Percentiles rank a stretch among this genome's conserved stretches.
These are phyloP conservation scores for Arthrobotrys megalospora DNA, from an alignment of 2,329 filamentous ascomycete species.

Conservation along the genomic window DNA sequence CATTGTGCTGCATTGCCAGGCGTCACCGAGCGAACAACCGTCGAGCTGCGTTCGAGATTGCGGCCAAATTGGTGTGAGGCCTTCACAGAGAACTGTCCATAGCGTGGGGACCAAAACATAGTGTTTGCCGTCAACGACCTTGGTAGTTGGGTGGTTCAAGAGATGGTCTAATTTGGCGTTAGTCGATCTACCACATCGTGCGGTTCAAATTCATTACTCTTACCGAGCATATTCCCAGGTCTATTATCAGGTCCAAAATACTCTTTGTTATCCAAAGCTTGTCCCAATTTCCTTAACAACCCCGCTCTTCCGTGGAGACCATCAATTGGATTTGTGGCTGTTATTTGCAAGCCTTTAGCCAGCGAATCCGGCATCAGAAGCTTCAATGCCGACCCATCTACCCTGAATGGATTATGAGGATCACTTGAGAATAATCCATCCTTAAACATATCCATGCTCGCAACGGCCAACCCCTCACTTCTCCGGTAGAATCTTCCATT, in stretches of 20 bases:
- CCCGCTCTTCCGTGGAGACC: slow-evolving; percentile 88
- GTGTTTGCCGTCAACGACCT: slow-evolving; percentile 83
- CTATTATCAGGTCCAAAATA: slow-evolving; percentile 87
- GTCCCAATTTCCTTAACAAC: slow-evolving; percentile 80
- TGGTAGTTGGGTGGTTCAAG: slow-evolving; percentile 90
- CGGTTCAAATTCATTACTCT: slow-evolving; percentile 49
- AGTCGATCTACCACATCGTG: not conserved
- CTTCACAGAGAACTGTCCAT: slow-evolving; percentile 91
- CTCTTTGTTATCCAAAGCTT: slow-evolving; percentile 82
- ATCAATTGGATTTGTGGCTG: slow-evolving; percentile 82
- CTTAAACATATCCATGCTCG: slow-evolving; percentile 70
- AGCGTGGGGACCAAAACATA: slow-evolving; percentile 89
- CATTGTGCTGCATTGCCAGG: slow-evolving; percentile 91
- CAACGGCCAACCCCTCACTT: slow-evolving; percentile 88
- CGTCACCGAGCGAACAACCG: slow-evolving; percentile 88
- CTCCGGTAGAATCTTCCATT: slow-evolving; percentile 85
- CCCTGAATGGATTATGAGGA: slow-evolving; percentile 84
- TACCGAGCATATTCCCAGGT: slow-evolving; percentile 95
- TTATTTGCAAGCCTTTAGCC: slow-evolving; percentile 86
- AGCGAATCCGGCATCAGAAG: slow-evolving; percentile 81
- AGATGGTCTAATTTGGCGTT: slow-evolving; percentile 78
- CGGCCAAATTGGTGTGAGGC: slow-evolving; percentile 90
- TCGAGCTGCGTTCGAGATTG: slow-evolving; percentile 87
- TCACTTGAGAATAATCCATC: slow-evolving; percentile 88
- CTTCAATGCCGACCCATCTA: slow-evolving; percentile 85